These are phyloP conservation scores for Sugiyamaella xylanicola DNA, from an alignment of 1,139 yeast genomes.

Conservation along the genomic window DNA sequence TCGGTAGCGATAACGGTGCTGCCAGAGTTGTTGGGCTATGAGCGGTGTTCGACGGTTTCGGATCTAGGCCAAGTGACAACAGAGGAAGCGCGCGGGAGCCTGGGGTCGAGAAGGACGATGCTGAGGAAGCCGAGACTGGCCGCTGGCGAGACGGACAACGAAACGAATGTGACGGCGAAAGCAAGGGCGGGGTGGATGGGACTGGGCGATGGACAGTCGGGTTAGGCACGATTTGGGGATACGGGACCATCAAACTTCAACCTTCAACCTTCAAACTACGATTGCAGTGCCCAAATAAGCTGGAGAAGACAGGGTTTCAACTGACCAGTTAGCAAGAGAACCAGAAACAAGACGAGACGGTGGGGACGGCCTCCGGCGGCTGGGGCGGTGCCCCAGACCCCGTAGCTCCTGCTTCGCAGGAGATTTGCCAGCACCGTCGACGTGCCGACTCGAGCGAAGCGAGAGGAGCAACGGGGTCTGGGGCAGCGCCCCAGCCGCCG, in stretches of 20 bases:
- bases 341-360: too few species aligned
- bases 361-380: too few species aligned
- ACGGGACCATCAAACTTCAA: constrained; percentile 10
- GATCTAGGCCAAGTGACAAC: constrained; percentile 24
- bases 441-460: too few species aligned
- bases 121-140: not conserved
- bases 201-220: constrained; percentile 6
- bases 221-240: constrained; percentile 12
- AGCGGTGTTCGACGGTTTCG: not conserved
- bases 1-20: not conserved
- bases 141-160: not conserved
- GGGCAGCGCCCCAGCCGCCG: too few species aligned
- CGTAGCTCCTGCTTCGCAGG: too few species aligned
- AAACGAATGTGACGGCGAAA: constrained; percentile 10
- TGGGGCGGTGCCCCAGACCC: too few species aligned
- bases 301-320: too few species aligned
- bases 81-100: constrained; percentile 21
- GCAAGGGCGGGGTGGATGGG: not conserved
- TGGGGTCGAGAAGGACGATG: not conserved
- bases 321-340: too few species aligned
- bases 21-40: not conserved
- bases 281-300: not conserved
- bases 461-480: too few species aligned
- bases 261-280: too few species aligned
- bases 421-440: too few species aligned